Evolutionary conservation across 139 green algal species (phyloP), one percentile per base, ranked within the genome.

Genomic region (Closterium sp.): DNA sequence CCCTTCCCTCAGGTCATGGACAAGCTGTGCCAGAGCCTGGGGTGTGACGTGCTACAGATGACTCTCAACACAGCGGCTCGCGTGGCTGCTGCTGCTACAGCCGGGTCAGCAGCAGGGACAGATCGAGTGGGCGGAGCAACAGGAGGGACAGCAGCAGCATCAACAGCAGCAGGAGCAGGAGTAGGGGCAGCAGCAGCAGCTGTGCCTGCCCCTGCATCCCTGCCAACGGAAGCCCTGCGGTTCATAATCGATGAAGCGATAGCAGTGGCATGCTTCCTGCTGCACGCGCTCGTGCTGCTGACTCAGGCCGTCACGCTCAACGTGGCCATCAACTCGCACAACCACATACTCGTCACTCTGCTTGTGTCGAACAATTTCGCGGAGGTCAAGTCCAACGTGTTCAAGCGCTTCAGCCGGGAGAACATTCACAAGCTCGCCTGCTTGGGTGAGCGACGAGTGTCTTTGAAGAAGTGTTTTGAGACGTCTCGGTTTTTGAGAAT

Each of bases 281-380:
- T 79, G 31, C 91, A 93, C 89, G 86, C 90, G 45, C 73, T 96
- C 50, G 84, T 96, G 21, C 92, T 96, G 86, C 62, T 96, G 79
- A 70, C 45, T 19, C 93, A 96, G 87, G 95, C 95, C 6, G 89
- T 96, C 21, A 94, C 95, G 17, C 70, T 96, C 38, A 96, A 96
- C 90, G 95, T 96, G 31, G 95, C 94, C 19, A 95, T 96, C 27
- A 96, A 96, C 88, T 93, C 50, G 13, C 89, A 94, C 92, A 95
- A 87, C 90, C 95, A 95, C 89, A 89, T 93, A 0, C 93, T 96
- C 70, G 88, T 96, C 21, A 91, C 95, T 6, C 70, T 96, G 28
- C 92, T 96, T 1, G 94, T 96, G 19, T 96, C 93, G 27, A 96
- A 96, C 90, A 96, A 96, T 88, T 96, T 96, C 86, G 89, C 62